Evolutionary conservation across 768 basidiomycete genomes (phyloP).

Genomic region (Sarcodon aspratus): DNA sequence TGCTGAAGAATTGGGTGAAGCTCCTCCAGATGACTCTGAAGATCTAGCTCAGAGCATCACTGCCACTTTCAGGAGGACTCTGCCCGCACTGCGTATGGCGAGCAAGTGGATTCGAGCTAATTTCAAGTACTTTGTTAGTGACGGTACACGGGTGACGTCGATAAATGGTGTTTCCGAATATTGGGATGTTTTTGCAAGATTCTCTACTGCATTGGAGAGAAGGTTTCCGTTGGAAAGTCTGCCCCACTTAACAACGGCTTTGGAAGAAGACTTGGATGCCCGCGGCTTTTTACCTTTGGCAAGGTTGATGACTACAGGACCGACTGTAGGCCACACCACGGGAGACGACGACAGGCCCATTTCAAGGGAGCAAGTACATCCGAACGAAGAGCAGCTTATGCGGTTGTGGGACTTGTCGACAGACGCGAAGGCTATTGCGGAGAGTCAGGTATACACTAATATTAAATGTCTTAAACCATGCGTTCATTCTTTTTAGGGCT

Average conservation of each 20-base stretch:
- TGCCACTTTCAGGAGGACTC: slow-evolving; percentile 71
- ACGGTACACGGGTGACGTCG: slow-evolving; percentile 14
- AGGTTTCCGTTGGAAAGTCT: slow-evolving; percentile 61
- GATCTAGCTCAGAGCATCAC: slow-evolving; percentile 77
- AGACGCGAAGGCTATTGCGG: slow-evolving; percentile 53
- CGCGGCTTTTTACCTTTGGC: slow-evolving; percentile 79
- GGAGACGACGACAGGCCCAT: neutral
- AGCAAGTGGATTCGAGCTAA: slow-evolving; percentile 86
- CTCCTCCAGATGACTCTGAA: slow-evolving; percentile 39
- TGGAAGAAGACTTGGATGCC: slow-evolving; percentile 90
- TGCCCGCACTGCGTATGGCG: slow-evolving; percentile 80
- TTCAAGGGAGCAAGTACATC: slow-evolving; percentile 41
- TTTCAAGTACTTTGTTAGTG: slow-evolving; percentile 50
- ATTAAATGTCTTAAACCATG: slow-evolving; percentile 1
- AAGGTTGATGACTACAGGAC: slow-evolving; percentile 35
- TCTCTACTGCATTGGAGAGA: slow-evolving; percentile 45
- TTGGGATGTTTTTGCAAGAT: slow-evolving; percentile 63
- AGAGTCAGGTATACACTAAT: slow-evolving; percentile 37
- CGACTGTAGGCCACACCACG: slow-evolving; percentile 1
- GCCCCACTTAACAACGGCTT: slow-evolving; percentile 41
- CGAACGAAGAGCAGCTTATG: slow-evolving; percentile 95
- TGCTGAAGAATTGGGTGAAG: slow-evolving; percentile 44
- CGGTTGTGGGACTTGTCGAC: slow-evolving; percentile 75
- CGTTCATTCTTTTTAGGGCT: slow-evolving; percentile 10
- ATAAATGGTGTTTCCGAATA: slow-evolving; percentile 34